Base-by-base conservation (phyloP, 1,139 yeast genomes). In the Suhomyces bolitotheri region DNA sequence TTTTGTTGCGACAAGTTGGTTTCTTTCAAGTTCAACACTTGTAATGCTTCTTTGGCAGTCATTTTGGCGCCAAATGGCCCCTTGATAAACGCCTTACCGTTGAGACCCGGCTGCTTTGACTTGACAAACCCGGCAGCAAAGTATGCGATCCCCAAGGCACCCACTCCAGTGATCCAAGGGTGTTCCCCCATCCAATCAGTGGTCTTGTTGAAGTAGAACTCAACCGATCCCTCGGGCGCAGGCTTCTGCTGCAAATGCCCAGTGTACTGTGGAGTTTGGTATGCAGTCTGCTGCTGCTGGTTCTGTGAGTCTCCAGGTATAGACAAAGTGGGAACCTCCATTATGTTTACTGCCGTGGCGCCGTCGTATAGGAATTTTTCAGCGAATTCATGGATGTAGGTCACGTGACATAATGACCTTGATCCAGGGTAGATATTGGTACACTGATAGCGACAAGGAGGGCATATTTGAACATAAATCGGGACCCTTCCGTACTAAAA, bases 1-100 rank as follows among this genome's bases (percentile, higher is more conserved):
- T 80, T 86, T 45, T 84, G 74, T 62, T 83, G 81, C 11, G 84
- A 76, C 50, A 92, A 70, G 19, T 80, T 82, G 22, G 84, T 73
- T 59, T 90, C 97, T 50, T 84, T 83, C 53, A 92, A 67, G 54
- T 86, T 88, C 50, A 92, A 76, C 26, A 92, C 87, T 58, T 81
- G 94, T 43, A 92, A 72, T 2, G 98, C 98, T 57, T 92, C 98
- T 51, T 77, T 83, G 22, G 95, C 82, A 39, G 77, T 74, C 97
- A 92, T 92, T 61, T 92, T 90, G 17, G 77, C 61, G 25, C 89
- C 96, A 61, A 92, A 92, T 1, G 95, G 87, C 38, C 98, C 98
- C 54, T 82, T 86, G 54, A 73, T 65, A 54, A 82, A 86, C 17
- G 86, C 82, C 49, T 80, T 78, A 20, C 87, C 86, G 40, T 80